A percentile compares a stretch with the other conserved stretches of the same genome.
Evolutionary conservation across 208 protist genomes (phyloP).

Genomic region (Wallacemonas collosoma): DNA sequence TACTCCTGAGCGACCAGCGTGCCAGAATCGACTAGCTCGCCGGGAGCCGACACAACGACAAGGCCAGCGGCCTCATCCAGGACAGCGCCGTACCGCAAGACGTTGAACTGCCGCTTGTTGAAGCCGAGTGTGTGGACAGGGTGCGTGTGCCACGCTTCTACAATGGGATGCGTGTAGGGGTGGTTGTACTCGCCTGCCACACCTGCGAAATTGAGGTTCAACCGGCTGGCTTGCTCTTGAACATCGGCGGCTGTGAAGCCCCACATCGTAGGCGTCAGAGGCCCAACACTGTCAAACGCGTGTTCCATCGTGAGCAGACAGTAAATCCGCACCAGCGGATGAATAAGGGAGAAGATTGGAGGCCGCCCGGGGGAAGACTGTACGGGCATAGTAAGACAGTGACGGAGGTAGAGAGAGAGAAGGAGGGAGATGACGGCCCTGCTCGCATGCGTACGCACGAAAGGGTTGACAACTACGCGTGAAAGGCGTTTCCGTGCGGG

Average conservation of each 20-base stretch:
- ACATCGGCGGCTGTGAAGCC: slow-evolving; percentile 46
- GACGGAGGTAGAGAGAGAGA: slow-evolving; percentile 14
- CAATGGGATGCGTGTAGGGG: slow-evolving; percentile 61
- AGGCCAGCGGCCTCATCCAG: slow-evolving; percentile 63
- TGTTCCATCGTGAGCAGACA: slow-evolving; percentile 23
- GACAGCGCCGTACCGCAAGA: slow-evolving; percentile 84
- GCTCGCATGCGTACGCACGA: neutral
- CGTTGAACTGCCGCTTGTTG: slow-evolving; percentile 78
- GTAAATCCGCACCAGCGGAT: too few relatives aligned
- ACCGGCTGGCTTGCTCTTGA: slow-evolving; percentile 45
- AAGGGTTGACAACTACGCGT: neutral
- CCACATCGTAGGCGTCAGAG: slow-evolving; percentile 79
- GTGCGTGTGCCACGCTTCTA: slow-evolving; percentile 50
- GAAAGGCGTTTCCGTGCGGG: too few relatives aligned
- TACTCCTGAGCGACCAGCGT: slow-evolving; percentile 60
- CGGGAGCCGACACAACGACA: slow-evolving; percentile 63
- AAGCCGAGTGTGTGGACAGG: slow-evolving; percentile 57
- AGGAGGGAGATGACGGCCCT: slow-evolving; percentile 17
- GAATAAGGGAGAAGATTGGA: too few relatives aligned
- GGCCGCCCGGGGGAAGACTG: too few relatives aligned
- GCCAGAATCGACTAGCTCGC: slow-evolving; percentile 48
- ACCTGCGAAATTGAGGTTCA: slow-evolving; percentile 72
- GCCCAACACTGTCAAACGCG: slow-evolving; percentile 29
- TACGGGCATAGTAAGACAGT: neutral
- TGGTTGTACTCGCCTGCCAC: slow-evolving; percentile 51